These are phyloP conservation scores for Aspergillus novofumigatus DNA, from an alignment of 2,329 filamentous ascomycete genomes.

Conservation along the genomic window DNA sequence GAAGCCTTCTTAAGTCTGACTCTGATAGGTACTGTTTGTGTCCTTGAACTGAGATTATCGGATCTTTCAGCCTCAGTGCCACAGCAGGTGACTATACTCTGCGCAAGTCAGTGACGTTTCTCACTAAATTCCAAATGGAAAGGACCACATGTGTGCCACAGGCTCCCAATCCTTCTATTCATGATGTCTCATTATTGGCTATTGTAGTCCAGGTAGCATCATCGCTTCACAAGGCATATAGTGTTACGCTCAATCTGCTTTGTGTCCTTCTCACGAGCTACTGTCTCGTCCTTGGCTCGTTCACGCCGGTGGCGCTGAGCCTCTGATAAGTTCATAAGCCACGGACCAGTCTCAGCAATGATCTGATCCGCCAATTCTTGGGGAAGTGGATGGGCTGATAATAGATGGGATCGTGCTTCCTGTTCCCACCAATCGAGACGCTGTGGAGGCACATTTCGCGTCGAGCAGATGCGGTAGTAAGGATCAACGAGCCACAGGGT, in stretches of 20 bases:
- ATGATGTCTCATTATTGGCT: too few relatives aligned
- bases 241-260: background rate
- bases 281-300: background rate
- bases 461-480: constrained; percentile 11
- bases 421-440: constrained; percentile 6
- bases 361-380: background rate
- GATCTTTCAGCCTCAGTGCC: too few relatives aligned
- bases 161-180: too few relatives aligned
- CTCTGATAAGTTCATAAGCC: background rate
- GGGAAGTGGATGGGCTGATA: background rate
- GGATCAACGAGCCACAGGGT: constrained; percentile 13
- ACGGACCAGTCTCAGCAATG: background rate
- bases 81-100: too few relatives aligned
- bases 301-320: background rate
- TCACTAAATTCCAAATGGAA: too few relatives aligned
- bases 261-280: background rate
- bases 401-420: background rate
- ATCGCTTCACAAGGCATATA: too few relatives aligned
- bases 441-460: constrained; percentile 12
- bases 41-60: too few relatives aligned
- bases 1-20: too few relatives aligned
- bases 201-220: too few relatives aligned
- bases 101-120: too few relatives aligned
- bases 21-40: too few relatives aligned
- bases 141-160: too few relatives aligned